Conservation (phyloP, 129 eudicot species). For the Arctium minus region DNA sequence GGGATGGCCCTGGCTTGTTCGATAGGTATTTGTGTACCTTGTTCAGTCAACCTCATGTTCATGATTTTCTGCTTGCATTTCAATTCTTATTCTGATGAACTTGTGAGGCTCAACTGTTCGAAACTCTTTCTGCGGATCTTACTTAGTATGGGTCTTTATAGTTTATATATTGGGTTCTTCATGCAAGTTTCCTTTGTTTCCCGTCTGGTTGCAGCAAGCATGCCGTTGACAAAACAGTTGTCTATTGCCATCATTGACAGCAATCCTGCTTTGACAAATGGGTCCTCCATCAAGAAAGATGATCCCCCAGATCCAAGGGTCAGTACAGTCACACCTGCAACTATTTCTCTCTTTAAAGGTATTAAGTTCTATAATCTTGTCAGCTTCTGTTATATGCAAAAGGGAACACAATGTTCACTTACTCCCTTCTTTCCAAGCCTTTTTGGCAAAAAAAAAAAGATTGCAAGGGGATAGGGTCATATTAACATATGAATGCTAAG, state of each 20-base stretch:
- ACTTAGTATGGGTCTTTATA: neutral
- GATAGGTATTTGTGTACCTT: slow-evolving; percentile 46
- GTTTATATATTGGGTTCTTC: neutral
- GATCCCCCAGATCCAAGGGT: slow-evolving; percentile 98
- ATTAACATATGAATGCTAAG: neutral
- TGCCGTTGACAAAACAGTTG: slow-evolving; percentile 70
- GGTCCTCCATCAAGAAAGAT: slow-evolving; percentile 54
- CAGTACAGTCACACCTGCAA: slow-evolving; percentile 93
- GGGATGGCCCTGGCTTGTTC: slow-evolving; percentile 98
- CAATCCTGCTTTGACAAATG: slow-evolving; percentile 69
- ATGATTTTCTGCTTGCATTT: neutral
- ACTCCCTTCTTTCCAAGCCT: slow-evolving; percentile 1
- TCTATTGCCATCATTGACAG: slow-evolving; percentile 92
- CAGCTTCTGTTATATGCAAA: slow-evolving; percentile 18
- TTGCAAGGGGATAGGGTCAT: neutral
- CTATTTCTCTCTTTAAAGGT: slow-evolving; percentile 90
- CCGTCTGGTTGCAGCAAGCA: slow-evolving; percentile 63
- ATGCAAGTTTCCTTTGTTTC: slow-evolving; percentile 6
- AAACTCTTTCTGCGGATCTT: neutral
- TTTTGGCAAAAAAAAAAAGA: neutral
- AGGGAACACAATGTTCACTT: neutral
- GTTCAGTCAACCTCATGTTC: neutral
- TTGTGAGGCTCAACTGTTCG: neutral
- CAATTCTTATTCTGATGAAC: neutral
- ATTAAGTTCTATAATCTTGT: slow-evolving; percentile 18